These are phyloP conservation scores for Mycena citricolor DNA, from an alignment of 1,284 basidiomycete genomes.

Conservation along the genomic window DNA sequence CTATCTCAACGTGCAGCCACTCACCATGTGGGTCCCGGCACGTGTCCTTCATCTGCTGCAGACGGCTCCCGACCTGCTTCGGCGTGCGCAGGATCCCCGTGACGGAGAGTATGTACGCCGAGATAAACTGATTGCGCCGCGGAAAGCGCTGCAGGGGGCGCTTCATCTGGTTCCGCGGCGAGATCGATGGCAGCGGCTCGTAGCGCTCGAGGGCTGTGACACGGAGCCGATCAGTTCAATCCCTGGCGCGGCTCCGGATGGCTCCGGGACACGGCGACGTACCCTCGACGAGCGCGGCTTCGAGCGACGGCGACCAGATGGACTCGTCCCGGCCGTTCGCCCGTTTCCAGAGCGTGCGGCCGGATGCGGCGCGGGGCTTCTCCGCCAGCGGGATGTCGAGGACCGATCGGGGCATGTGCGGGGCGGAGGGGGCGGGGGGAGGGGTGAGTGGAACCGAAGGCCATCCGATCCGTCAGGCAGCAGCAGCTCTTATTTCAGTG, in stretches of 20 bases:
- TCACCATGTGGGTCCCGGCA: conserved; percentile 49
- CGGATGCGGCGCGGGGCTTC: too few relatives aligned
- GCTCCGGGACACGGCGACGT: too few relatives aligned
- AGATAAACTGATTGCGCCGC: conserved; percentile 54
- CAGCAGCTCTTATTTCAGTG: too few relatives aligned
- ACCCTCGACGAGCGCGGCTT: conserved; percentile 57
- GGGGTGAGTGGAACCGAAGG: too few relatives aligned
- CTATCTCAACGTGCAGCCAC: too few relatives aligned
- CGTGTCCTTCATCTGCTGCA: conserved; percentile 58
- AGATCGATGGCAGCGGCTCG: conserved; percentile 39
- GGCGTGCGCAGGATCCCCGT: conserved; percentile 51
- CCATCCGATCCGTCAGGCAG: too few relatives aligned
- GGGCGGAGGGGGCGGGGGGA: too few relatives aligned
- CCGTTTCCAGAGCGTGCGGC: conserved; percentile 57
- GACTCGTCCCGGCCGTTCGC: conserved; percentile 51
- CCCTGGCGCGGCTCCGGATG: neutral
- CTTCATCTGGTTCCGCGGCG: conserved; percentile 26
- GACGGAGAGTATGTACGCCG: conserved; percentile 47
- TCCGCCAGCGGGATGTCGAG: too few relatives aligned
- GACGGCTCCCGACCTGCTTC: conserved; percentile 59
- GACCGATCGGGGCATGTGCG: too few relatives aligned
- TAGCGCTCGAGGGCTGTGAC: conserved; percentile 48
- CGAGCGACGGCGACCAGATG: conserved; percentile 55
- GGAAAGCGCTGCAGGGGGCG: conserved; percentile 50
- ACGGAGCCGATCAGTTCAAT: conserved; percentile 1